Evolutionary conservation across 192 early-diverging fungal genomes (phyloP), one percentile per base, ranked within the genome.

Genomic region (Podila clonocystis): DNA sequence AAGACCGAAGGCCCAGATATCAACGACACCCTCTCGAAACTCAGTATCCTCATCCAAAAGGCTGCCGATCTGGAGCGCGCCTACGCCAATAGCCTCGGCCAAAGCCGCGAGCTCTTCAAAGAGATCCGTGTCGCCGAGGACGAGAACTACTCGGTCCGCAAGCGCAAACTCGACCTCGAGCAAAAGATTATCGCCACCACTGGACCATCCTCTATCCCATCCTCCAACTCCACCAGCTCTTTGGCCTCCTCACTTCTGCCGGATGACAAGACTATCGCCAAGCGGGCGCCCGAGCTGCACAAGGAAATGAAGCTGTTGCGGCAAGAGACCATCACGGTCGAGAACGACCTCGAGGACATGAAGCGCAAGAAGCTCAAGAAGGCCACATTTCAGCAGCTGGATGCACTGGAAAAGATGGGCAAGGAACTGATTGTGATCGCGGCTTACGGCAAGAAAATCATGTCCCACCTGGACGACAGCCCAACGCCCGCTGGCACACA

Each of bases 1-100:
- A 79, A 79, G 70, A 79, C 75, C 7, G 75, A 79, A 52, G 75
- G 75, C 28, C 75, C 69, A 26, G 75, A 79, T 68, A 67, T 79
- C 28, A 15, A 69, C 17, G 75, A 79, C 41, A 63, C 75, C 11
- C 65, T 79, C 36, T 68, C 75, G 6, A 79, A 79, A 29, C 65
- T 79, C 58, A 57, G 63, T 38, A 49, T 79, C 36, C 20, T 79
- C 13, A 72, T 79, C 50, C 75, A 67, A 58, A 71, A 72, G 60
- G 69, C 75, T 12, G 69, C 75, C n/a, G 75, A 79, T 50, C 65
- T 79, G 11, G 75, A 79, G 31, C 64, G 75, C 6, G 70, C n/a
- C 17, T 72, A 79, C 38, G 45, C 65, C 36, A 38, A 71, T 20
- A 79, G 75, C 31, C 65, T 79, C 0, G 70, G 58, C 0, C 65